phyloP scores from a whole-genome alignment of 1,139 yeast genomes.

The Pichia sp. region DNA sequence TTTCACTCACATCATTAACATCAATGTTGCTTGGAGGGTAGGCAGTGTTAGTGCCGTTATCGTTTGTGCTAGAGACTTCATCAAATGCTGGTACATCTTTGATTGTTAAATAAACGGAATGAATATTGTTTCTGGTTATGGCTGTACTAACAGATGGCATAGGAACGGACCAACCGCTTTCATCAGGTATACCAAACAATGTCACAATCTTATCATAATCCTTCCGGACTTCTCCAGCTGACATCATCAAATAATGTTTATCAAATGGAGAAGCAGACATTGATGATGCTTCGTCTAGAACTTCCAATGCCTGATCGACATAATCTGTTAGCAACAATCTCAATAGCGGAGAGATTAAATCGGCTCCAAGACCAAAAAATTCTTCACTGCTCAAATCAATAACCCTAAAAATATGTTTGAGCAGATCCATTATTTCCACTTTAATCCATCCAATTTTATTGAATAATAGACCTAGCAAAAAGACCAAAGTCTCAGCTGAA shows the following conservation, averaged over 20 bases:
- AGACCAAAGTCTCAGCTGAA: conserved; percentile 67
- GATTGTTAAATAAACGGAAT: conserved; percentile 81
- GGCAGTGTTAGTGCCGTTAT: background rate
- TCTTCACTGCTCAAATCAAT: conserved; percentile 74
- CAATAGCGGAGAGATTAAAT: conserved; percentile 80
- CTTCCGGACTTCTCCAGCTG: conserved; percentile 76
- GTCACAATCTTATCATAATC: conserved; percentile 86
- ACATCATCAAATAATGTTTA: conserved; percentile 84
- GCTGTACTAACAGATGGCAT: conserved; percentile 90
- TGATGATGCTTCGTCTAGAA: conserved; percentile 73
- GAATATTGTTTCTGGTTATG: conserved; percentile 84
- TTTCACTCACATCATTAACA: conserved; percentile 17
- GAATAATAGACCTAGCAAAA: conserved; percentile 68
- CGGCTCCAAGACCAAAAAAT: conserved; percentile 90
- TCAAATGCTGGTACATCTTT: conserved; percentile 27
- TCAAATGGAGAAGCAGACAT: conserved; percentile 91
- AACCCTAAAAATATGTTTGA: conserved; percentile 66
- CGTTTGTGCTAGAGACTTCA: background rate
- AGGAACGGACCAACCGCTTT: conserved; percentile 97
- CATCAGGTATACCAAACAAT: conserved; percentile 91
- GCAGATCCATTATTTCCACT: conserved; percentile 64
- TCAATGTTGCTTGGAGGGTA: background rate
- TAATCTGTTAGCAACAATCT: conserved; percentile 76
- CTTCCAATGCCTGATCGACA: conserved; percentile 84
- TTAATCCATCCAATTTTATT: conserved; percentile 77